Evolutionary conservation across 805 yeast species (phyloP), one percentile per base, ranked within the genome.

Genomic region (Wilhelminamyces savonicus): DNA sequence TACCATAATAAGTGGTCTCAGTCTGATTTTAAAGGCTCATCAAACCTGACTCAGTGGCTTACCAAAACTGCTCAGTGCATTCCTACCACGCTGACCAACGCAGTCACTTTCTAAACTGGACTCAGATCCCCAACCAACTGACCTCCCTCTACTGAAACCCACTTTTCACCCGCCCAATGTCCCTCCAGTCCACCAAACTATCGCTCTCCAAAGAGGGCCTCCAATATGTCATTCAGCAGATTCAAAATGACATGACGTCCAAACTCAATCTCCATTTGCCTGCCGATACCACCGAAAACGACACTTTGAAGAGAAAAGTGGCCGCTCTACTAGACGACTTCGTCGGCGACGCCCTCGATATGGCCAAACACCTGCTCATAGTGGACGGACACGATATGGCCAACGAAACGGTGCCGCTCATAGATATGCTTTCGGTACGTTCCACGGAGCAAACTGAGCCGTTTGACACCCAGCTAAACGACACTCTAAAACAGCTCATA

Each of bases 401-500:
- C 4, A 35, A 38, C 1, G 50, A 37, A 9, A 40, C 43, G 13
- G 23, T 11, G 31, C 44, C 40, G 8, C 39, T 55, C 10, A 38
- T 33, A 22, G 56, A 52, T 9, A 24, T 56, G 4, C 36, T 62
- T 7, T 39, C 56, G 14, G 36, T 57, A 22, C 41, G 44, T 21
- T 53, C 62, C 4, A 40, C 24, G 23, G 65, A 59, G 33, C 69
- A 69, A 34, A 66, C 76, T 7, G 92, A 80, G 48, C 86, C 88
- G 1, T 82, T 80, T 51, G 90, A 84, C 46, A 54, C 69, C 23
- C 76, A 69, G 13, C 52, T 82, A 35, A 79, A 81, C 50, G 77
- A 72, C 34, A 50, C 63, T 32, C 67, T 83, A 17, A 60, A 90
- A 27, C 61, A 66, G 28, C 42, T 73, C 28, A 72, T 82, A 37